A percentile compares a stretch with the other conserved stretches of the same genome.
Conservation (phyloP, 2,329 filamentous ascomycete species). For the Tolypocladium nubicola region DNA sequence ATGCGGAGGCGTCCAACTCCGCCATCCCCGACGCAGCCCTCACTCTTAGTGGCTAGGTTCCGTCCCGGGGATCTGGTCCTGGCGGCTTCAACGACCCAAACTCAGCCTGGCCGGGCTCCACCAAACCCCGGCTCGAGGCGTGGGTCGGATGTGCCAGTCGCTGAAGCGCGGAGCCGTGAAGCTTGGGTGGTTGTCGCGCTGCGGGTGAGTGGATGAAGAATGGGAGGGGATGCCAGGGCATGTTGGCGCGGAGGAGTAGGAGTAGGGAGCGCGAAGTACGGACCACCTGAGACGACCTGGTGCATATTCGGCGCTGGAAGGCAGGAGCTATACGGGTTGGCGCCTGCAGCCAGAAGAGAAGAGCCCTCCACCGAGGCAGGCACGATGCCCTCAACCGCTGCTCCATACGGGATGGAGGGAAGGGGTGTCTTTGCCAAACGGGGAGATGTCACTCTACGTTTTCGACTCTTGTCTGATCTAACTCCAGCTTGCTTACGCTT, state of each 20-base stretch:
- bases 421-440: too few species aligned
- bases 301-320: neutral
- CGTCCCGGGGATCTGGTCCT: conserved; percentile 22
- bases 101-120: conserved; percentile 6
- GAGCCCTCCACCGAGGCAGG: neutral
- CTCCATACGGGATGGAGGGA: too few species aligned
- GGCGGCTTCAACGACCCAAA: conserved; percentile 20
- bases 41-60: conserved; percentile 6
- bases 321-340: neutral
- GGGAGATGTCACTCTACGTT: too few species aligned
- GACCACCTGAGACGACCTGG: too few species aligned
- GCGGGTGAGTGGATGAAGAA: neutral
- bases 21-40: neutral
- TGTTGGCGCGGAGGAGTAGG: too few species aligned
- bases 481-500: too few species aligned
- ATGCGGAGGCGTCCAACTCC: too few species aligned
- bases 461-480: too few species aligned
- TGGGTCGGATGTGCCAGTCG: neutral
- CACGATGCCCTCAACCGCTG: too few species aligned
- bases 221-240: neutral
- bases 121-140: neutral
- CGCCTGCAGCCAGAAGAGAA: neutral
- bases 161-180: neutral
- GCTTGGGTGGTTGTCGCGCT: neutral
- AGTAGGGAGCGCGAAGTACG: too few species aligned